phyloP scores from a whole-genome alignment of 495 filamentous ascomycete genomes.

The Eremomyces bilateralis region DNA sequence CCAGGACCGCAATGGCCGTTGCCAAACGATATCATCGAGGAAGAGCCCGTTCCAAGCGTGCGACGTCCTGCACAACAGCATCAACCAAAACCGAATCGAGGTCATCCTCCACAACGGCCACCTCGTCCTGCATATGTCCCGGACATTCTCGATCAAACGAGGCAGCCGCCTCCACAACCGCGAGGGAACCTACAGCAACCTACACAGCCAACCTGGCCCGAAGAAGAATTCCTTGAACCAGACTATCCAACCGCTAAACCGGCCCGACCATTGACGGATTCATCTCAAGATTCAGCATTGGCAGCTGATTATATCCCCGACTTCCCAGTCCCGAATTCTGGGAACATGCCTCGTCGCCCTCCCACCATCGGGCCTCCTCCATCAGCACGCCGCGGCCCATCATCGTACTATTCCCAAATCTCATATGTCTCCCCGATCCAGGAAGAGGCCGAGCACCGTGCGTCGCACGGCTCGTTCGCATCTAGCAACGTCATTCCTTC shows the following conservation, averaged over 20 bases:
- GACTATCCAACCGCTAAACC: constrained; percentile 8
- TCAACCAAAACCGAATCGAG: too few relatives aligned
- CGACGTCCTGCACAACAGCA: too few relatives aligned
- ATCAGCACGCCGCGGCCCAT: constrained; percentile 44
- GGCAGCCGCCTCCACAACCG: constrained; percentile 22
- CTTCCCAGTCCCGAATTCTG: constrained; percentile 29
- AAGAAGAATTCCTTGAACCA: constrained; percentile 13
- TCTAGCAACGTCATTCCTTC: constrained; percentile 64
- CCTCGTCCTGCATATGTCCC: constrained; percentile 39
- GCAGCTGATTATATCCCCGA: constrained; percentile 39
- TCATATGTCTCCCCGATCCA: constrained; percentile 76
- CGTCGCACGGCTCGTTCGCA: constrained; percentile 49
- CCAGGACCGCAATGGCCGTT: constrained; percentile 11
- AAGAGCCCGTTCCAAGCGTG: background rate
- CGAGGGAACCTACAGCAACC: constrained; percentile 23
- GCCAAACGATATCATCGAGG: constrained; percentile 4
- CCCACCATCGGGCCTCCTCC: constrained; percentile 42
- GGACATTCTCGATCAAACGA: constrained; percentile 27
- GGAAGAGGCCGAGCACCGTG: constrained; percentile 42
- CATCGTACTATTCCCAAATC: constrained; percentile 48
- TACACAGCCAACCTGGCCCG: constrained; percentile 17
- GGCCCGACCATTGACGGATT: constrained; percentile 11
- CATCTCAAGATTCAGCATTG: constrained; percentile 11
- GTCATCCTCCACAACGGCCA: constrained; percentile 45
- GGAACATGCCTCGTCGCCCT: constrained; percentile 24